A percentile compares a stretch with the other conserved stretches of the same genome.
Evolutionary conservation across 169 alveolate species (phyloP).

Genomic region (Cryptosporidium xiaoi): DNA sequence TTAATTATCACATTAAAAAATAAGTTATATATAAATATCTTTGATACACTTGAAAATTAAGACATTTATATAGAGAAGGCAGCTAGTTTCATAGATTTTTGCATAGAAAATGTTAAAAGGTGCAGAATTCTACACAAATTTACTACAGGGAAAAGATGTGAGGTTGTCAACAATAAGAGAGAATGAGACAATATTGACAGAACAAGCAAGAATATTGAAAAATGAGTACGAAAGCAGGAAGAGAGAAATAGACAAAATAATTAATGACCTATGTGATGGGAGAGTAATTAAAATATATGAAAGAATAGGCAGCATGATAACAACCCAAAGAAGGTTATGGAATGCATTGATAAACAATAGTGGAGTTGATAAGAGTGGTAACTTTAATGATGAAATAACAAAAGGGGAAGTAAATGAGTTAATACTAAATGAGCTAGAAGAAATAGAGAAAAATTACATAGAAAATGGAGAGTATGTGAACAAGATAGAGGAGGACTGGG

Average conservation of each 20-base stretch:
- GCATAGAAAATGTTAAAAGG: constrained; percentile 2
- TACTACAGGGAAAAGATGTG: constrained; percentile 30
- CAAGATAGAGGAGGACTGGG: constrained; percentile 67
- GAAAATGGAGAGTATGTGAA: constrained; percentile 45
- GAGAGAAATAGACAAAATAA: constrained; percentile 37
- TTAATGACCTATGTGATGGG: constrained; percentile 32
- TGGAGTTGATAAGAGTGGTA: neutral
- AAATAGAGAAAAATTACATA: constrained; percentile 15
- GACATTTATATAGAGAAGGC: no score
- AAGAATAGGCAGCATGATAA: constrained; percentile 41
- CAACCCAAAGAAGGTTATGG: constrained; percentile 64
- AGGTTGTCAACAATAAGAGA: constrained; percentile 34
- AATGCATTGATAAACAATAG: constrained; percentile 5
- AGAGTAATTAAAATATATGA: constrained; percentile 14
- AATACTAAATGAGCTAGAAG: constrained; percentile 9
- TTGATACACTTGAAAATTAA: no score
- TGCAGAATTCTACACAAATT: constrained; percentile 40
- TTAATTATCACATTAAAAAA: no score
- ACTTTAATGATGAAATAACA: neutral
- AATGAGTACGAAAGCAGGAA: constrained; percentile 34
- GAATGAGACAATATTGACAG: constrained; percentile 52
- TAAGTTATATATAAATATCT: no score
- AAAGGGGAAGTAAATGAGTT: constrained; percentile 15
- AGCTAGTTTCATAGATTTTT: no score
- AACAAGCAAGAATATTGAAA: constrained; percentile 26